Evolutionary conservation across 2,329 filamentous ascomycete species (phyloP).

Genomic region (Aspergillus fijiensis): DNA sequence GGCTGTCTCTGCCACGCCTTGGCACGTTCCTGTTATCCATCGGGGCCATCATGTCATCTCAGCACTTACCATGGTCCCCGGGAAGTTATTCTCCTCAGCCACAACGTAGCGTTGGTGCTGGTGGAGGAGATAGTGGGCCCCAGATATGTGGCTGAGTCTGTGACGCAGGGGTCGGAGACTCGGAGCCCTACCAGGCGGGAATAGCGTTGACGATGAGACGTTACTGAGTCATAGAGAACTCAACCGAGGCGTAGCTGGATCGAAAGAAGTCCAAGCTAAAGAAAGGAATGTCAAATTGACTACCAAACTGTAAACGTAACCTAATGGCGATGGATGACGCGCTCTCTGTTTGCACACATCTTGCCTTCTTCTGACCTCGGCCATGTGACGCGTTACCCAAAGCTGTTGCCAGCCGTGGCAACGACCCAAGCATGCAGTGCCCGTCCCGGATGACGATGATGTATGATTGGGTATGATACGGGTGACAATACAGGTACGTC

Average conservation of each 20-base stretch:
- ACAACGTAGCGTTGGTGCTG: neutral
- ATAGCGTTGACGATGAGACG: neutral
- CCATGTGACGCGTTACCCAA: constrained; percentile 9
- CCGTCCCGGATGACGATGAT: too few relatives aligned
- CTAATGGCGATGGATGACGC: neutral
- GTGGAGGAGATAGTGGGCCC: neutral
- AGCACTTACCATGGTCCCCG: neutral
- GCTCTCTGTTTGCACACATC: neutral
- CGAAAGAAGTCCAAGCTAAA: too few relatives aligned
- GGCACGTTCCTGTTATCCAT: neutral
- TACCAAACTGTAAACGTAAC: neutral
- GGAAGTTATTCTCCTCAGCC: neutral
- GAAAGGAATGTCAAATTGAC: too few relatives aligned
- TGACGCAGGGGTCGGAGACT: neutral
- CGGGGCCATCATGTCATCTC: neutral
- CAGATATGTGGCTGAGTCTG: neutral
- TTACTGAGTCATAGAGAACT: neutral
- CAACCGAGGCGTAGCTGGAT: neutral
- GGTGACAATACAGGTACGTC: neutral
- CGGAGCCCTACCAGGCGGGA: neutral
- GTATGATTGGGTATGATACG: too few relatives aligned
- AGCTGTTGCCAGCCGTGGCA: constrained; percentile 2
- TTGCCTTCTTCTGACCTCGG: neutral
- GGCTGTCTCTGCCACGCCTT: neutral
- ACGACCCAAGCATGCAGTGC: neutral